Base-by-base conservation (phyloP, 2,329 filamentous ascomycete species). In the Cladosporium halotolerans region DNA sequence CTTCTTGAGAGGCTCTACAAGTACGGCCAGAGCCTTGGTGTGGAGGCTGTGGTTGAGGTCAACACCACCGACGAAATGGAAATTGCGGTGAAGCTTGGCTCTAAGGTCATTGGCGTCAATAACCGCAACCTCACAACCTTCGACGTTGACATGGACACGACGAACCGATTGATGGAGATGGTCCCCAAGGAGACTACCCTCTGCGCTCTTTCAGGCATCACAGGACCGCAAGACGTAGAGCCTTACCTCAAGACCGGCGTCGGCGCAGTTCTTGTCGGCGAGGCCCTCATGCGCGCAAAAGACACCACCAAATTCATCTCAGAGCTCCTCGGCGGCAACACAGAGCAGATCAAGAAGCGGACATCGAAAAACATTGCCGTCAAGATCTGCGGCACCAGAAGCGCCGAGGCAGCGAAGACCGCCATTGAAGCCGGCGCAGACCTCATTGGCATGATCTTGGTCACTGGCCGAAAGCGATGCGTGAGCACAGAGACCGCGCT, bases 31-130 rank as follows among this genome's bases (percentile, higher is more conserved):
- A 90, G 86, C 2, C 78, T 99, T 2, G 92, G 91, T 14, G 99
- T 99, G 93, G 95, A 99, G 72, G 93, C 93, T 33, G 73, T 99
- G 31, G 93, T 99, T 1, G 93, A 99, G 70, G 93, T 99, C 28
- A 95, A 99, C 66, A 99, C 87, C 40, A 83, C 85, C 0, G 88
- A 93, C 46, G 93, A 99, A 72, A 99, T 96, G 89, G 79, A 85
- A 38, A 84, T 84, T 53, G 93, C 95, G 7, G 83, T 96, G 43
- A 81, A 87, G 53, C 79, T 99, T 18, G 93, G 92, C 9, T 82
- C 93, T 18, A 86, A 91, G 71, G 92, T 89, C 36, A 95, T 99
- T 63, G 93, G 93, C 23, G 93, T 99, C 62, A 99, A 99, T 74
- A 99, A 99, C 74, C 85, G 93, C 52, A 95, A 99, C 66, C 78